Evolutionary conservation across 495 filamentous ascomycete species (phyloP).

Genomic region (Lasiosphaeris hirsuta): DNA sequence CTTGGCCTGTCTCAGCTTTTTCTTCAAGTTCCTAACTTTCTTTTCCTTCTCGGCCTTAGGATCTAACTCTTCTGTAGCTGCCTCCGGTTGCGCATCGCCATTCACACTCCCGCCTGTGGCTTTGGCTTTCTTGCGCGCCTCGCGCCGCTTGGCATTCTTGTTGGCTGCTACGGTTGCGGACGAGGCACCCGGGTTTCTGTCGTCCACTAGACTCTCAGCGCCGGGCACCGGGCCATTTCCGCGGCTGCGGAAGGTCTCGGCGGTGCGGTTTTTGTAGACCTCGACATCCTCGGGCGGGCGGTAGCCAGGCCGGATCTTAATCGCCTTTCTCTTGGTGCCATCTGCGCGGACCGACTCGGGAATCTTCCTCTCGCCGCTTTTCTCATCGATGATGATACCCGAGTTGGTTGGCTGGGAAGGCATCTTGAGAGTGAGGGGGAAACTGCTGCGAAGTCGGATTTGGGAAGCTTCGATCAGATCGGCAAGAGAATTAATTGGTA

Average conservation of each 20-base stretch:
- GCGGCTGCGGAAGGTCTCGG: slow-evolving; percentile 80
- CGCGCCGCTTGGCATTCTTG: slow-evolving; percentile 92
- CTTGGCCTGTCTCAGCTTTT: slow-evolving; percentile 90
- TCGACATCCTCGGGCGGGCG: slow-evolving; percentile 94
- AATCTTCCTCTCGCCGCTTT: slow-evolving; percentile 78
- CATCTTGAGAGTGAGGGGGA: slow-evolving; percentile 35
- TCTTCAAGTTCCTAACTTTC: slow-evolving; percentile 87
- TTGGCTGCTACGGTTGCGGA: slow-evolving; percentile 52
- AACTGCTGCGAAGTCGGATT: slow-evolving; percentile 5
- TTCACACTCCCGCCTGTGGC: slow-evolving; percentile 40
- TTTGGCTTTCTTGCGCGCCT: slow-evolving; percentile 86
- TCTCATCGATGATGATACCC: slow-evolving; percentile 71
- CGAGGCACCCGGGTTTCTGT: slow-evolving; percentile 40
- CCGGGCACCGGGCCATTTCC: slow-evolving; percentile 74
- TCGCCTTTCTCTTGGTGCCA: slow-evolving; percentile 84
- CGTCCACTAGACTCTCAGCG: slow-evolving; percentile 61
- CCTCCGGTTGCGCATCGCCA: slow-evolving; percentile 19
- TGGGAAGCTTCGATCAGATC: neutral
- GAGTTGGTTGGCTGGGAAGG: slow-evolving; percentile 50
- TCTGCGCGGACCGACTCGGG: slow-evolving; percentile 83
- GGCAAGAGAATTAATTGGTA: too few species aligned
- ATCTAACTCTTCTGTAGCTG: slow-evolving; percentile 48
- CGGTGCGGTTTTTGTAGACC: slow-evolving; percentile 89
- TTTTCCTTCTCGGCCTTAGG: slow-evolving; percentile 81
- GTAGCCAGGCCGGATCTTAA: slow-evolving; percentile 90